These are phyloP conservation scores for Neurospora sp. DNA, from an alignment of 2,329 filamentous ascomycete genomes.

Conservation along the genomic window DNA sequence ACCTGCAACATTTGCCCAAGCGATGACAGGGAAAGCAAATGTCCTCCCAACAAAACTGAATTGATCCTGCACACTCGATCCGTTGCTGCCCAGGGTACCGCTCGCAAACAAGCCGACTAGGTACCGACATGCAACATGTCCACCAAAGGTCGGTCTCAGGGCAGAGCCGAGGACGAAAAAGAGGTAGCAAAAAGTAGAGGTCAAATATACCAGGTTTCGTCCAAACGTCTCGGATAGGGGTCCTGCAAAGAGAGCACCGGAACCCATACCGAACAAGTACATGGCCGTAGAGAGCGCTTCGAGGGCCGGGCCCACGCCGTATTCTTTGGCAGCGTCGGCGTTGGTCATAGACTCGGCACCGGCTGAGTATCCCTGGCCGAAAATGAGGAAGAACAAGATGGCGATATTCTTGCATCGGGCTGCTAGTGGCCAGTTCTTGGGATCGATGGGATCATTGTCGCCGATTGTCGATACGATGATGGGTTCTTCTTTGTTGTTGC, in stretches of 20 bases:
- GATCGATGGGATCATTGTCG: constrained; percentile 31
- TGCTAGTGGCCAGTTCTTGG: constrained; percentile 31
- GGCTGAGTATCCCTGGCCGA: constrained; percentile 36
- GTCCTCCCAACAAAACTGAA: constrained; percentile 37
- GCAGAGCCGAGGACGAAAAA: constrained; percentile 38
- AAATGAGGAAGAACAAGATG: constrained; percentile 29
- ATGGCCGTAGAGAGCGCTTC: constrained; percentile 35
- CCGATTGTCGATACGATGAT: constrained; percentile 20
- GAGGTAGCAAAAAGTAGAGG: constrained; percentile 34
- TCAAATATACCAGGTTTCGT: constrained; percentile 38
- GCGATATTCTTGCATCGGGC: constrained; percentile 24
- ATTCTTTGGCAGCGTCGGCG: constrained; percentile 26
- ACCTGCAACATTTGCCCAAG: constrained; percentile 31
- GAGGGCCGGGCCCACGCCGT: constrained; percentile 32
- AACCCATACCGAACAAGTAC: constrained; percentile 37
- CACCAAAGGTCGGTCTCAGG: constrained; percentile 34
- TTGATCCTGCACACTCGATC: constrained; percentile 35
- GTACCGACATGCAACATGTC: constrained; percentile 38
- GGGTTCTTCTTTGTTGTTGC: constrained; percentile 4
- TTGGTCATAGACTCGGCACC: constrained; percentile 39
- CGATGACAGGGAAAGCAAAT: constrained; percentile 39
- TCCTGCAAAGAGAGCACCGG: constrained; percentile 36
- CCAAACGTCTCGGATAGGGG: constrained; percentile 38
- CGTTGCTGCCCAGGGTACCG: constrained; percentile 27
- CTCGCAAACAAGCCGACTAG: constrained; percentile 35